Base-by-base conservation (phyloP, 2,329 filamentous ascomycete species). In the Cercospora sojina region DNA sequence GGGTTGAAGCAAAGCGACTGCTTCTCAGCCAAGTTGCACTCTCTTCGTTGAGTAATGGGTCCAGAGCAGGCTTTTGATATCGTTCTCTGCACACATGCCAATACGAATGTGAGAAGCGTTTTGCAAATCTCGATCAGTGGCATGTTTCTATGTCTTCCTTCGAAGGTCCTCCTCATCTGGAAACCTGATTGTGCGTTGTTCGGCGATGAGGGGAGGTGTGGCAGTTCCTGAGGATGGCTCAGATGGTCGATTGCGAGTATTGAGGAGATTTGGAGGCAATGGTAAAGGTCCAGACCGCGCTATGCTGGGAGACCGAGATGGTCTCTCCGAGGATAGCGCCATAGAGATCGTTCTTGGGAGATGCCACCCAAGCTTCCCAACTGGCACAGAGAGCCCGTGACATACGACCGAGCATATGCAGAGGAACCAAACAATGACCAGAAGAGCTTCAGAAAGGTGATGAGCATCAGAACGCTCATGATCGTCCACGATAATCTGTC, bases 391-490 rank as follows among this genome's bases (percentile, higher is more conserved):
- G 1, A 97, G 82, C 6, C 92, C 92, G 72, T 96, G 92, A 3
- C 95, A 89, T 47, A 93, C 90, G 67, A 96, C 89, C 70, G 91
- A 95, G 79, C 91, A 94, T 20, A 95, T 87, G 8, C 87, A 85
- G 60, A 96, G 79, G 74, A 97, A 97, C 93, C 93, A 97, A 18
- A 97, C 89, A 0, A 96, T 86, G 0, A 94, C 83, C 1, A 83
- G 83, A 61, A 92, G 85, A 0, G 87, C 83, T 69, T 96, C 91
- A 4, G 82, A 83, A 1, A 96, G 80, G 8, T 85, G 79, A 32
- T 80, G 79, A 0, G 92, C 89, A 75, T 96, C 92, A 38, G 84
- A 81, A 29, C 91, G 84, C 13, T 86, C 80, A 32, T 84, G 75
- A 0, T 86, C 88, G 61, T 91, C 81, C 7, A 87, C 85, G 0